A percentile compares a stretch with the other conserved stretches of the same genome.
phyloP scores from a whole-genome alignment of 305 asterid genomes.

The Nicotiana rustica region DNA sequence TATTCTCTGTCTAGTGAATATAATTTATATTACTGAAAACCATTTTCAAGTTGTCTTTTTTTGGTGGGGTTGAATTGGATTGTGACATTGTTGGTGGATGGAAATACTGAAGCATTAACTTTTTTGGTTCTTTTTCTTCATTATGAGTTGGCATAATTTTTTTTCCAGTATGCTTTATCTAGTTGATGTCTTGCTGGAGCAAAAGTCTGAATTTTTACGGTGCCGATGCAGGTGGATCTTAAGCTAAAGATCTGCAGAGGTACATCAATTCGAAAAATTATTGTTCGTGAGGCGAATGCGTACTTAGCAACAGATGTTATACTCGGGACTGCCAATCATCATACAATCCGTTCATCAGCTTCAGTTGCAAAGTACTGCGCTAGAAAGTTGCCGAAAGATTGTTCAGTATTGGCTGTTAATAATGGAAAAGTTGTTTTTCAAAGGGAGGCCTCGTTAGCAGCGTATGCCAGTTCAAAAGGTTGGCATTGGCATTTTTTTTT shows the following conservation, averaged over 20 bases:
- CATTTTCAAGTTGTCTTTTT: background rate
- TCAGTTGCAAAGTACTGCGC: slow-evolving; percentile 94
- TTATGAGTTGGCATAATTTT: background rate
- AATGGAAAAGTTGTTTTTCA: slow-evolving; percentile 81
- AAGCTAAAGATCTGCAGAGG: slow-evolving; percentile 97
- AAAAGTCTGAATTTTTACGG: background rate
- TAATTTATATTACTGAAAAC: background rate
- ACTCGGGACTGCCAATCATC: slow-evolving; percentile 77
- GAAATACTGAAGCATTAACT: background rate
- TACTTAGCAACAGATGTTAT: slow-evolving; percentile 71
- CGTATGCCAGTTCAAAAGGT: slow-evolving; percentile 62
- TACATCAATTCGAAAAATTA: slow-evolving; percentile 65
- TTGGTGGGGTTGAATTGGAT: background rate
- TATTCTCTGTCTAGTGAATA: background rate
- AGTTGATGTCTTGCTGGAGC: background rate
- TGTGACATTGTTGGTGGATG: slow-evolving; percentile 27
- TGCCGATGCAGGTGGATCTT: slow-evolving; percentile 79
- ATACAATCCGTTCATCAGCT: slow-evolving; percentile 68
- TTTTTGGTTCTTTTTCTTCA: background rate
- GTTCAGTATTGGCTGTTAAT: slow-evolving; percentile 75
- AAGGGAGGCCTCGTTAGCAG: slow-evolving; percentile 56
- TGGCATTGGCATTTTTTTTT: slow-evolving; percentile 32
- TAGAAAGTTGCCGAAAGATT: slow-evolving; percentile 68
- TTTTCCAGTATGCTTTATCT: background rate
- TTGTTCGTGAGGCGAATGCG: slow-evolving; percentile 86